Base-by-base conservation (phyloP, 2,329 filamentous ascomycete species). In the Fusarium sp. region DNA sequence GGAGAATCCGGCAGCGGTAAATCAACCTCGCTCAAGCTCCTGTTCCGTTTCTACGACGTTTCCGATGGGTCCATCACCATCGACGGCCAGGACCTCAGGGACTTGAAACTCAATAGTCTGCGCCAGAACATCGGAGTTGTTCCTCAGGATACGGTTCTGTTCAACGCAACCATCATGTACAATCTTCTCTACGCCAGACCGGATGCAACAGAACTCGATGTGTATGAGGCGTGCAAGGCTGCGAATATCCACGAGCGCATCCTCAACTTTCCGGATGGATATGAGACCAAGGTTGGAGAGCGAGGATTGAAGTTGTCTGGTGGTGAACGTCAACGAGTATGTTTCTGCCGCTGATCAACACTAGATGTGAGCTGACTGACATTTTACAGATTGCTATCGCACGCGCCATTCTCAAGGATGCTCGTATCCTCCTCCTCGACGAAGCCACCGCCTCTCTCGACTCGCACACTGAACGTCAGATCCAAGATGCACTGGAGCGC, bases 401-500 rank as follows among this genome's bases (percentile, higher is more conserved):
- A 0, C 85, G 90, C 15, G 88, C 90, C 1, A 82, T 93, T 15
- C 81, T 93, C 43, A 91, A 91, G 74, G 88, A 88, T 47, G 88
- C 90, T 0, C 88, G 88, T 50, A 87, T 93, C 53, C 83, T 93
- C 25, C 84, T 93, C 58, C 81, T 93, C 0, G 90, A 93, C 69
- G 90, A 93, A 75, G 88, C 90, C 0, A 92, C 91, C 5, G 90
- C 88, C 2, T 89, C 90, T 4, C 84, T 93, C 21, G 87, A 91
- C 52, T 86, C 87, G 0, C 83, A 87, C 25, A 88, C 86, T 1
- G 86, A 89, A 71, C 81, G 83, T 33, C 81, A 84, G 53, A 88
- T 89, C 36, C 87, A 88, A 71, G 80, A 83, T 48, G 84, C 84
- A 8, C 82, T 86, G 23, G 79, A 81, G 63, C 79, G 77, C 25